Base-by-base conservation (phyloP, 2,329 filamentous ascomycete genomes). In the Colletotrichum agaves region DNA sequence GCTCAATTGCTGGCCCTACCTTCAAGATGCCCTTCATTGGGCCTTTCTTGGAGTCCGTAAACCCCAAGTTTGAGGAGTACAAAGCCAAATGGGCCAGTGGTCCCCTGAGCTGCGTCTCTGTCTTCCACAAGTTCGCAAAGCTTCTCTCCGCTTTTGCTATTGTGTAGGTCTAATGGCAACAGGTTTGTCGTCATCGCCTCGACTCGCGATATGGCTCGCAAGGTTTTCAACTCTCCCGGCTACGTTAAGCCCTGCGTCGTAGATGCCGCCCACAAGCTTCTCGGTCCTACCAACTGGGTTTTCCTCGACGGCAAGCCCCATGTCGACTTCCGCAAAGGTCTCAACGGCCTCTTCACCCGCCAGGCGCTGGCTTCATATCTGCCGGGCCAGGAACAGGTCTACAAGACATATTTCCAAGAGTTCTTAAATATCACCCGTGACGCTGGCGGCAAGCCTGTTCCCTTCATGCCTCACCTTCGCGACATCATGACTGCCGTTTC, bases 121-220 rank as follows among this genome's bases (percentile, higher is more conserved):
- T 99, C 75, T 99, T 99, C 84, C 96, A 99, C 89, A 99, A 98
- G 93, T 66, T 37, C 49, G 27, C n/a, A 3, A 27, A 6, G 7
- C 31, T n/a, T n/a, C 17, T 33, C 13, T 49, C 17, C 19, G 13
- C 31, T 21, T 47, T 39, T 6, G 23, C 10, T 37, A 44, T 64
- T n/a, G 47, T 61, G 2, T 35, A 41, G 4, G 39, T 46, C 71
- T 67, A 56, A 70, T 49, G 46, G 2, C 50, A 27, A 5, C 73
- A 97, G 93, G 79, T 99, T 99, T 79, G 96, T 98, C 71, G 94
- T 99, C 64, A 97, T 99, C 78, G 95, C 94, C 37, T 97, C 94
- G 17, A 94, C 91, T 59, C 93, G 96, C 76, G 96, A 98, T 77
- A 93, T 98, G 88, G 92, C 95, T 66, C 92, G 95, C 74, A 98